phyloP scores from a whole-genome alignment of 768 basidiomycete species.

The Leccinum rimulosum region DNA sequence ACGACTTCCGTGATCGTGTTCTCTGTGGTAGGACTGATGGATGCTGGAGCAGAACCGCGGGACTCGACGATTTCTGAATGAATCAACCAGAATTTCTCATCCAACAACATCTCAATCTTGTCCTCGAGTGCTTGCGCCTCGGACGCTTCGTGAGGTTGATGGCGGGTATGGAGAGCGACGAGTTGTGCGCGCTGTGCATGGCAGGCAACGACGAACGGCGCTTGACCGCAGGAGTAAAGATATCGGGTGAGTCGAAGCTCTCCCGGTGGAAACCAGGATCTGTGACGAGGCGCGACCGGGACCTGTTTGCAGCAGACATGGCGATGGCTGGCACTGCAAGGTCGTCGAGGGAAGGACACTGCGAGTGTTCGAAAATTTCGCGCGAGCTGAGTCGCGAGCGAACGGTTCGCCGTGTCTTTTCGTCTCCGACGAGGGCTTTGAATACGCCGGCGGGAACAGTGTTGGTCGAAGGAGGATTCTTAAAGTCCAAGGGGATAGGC shows the following conservation, averaged over 20 bases:
- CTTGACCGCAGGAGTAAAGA: constrained; percentile 43
- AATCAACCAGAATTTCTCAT: constrained; percentile 63
- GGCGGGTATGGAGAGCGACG: constrained; percentile 45
- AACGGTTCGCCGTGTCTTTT: constrained; percentile 66
- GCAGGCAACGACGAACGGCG: constrained; percentile 60
- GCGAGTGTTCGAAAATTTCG: constrained; percentile 68
- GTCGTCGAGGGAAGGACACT: constrained; percentile 76
- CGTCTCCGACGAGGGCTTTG: constrained; percentile 72
- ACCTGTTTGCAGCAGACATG: constrained; percentile 51
- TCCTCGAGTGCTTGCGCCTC: constrained; percentile 62
- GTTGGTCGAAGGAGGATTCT: constrained; percentile 58
- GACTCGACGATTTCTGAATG: constrained; percentile 38
- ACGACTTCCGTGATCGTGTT: constrained; percentile 65
- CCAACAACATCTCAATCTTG: constrained; percentile 59
- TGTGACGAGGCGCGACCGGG: constrained; percentile 52
- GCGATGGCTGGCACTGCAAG: constrained; percentile 64
- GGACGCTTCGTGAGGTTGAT: constrained; percentile 51
- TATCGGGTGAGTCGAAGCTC: constrained; percentile 34
- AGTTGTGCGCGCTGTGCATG: constrained; percentile 44
- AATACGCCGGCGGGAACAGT: constrained; percentile 85
- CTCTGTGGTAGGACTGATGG: constrained; percentile 49
- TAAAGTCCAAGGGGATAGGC: constrained; percentile 80
- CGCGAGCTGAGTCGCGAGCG: constrained; percentile 74
- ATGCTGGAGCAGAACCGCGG: constrained; percentile 23
- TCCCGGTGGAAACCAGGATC: constrained; percentile 48